A percentile compares a stretch with the other conserved stretches of the same genome.
These are phyloP conservation scores for Ostreobium quekettii DNA, from an alignment of 139 green algal genomes.

Conservation along the genomic window DNA sequence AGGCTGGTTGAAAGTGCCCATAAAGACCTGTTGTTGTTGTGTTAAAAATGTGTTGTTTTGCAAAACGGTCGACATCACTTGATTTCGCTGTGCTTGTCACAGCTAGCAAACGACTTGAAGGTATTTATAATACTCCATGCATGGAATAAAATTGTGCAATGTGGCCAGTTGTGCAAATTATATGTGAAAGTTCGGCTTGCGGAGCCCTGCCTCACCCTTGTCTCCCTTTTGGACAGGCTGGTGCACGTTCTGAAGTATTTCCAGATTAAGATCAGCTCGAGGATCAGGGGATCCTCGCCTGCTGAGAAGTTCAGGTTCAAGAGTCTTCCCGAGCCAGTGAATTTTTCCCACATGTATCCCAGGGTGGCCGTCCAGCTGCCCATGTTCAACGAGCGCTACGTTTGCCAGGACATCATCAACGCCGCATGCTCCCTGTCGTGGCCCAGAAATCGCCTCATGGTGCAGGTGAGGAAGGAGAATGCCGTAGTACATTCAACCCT, in stretches of 20 bases:
- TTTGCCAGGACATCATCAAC: constrained; percentile 75
- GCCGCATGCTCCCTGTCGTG: constrained; percentile 64
- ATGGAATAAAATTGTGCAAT: too few species aligned
- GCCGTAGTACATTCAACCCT: too few species aligned
- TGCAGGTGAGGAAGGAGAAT: constrained; percentile 56
- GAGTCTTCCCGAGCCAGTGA: constrained; percentile 3
- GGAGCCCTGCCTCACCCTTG: too few species aligned
- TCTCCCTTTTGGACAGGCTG: constrained; percentile 14
- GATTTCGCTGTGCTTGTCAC: too few species aligned
- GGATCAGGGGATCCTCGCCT: not conserved
- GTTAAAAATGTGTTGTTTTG: too few species aligned
- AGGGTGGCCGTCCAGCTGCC: constrained; percentile 90
- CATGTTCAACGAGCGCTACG: constrained; percentile 87
- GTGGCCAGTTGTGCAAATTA: too few species aligned
- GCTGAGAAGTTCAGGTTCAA: not conserved
- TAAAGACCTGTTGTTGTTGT: too few species aligned
- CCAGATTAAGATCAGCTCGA: constrained; percentile 5
- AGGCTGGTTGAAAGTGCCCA: too few species aligned
- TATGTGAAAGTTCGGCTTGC: too few species aligned
- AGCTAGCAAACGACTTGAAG: too few species aligned
- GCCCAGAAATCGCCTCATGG: constrained; percentile 50
- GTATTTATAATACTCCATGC: too few species aligned
- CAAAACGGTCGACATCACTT: too few species aligned
- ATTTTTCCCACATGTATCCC: constrained; percentile 24
- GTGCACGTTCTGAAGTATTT: constrained; percentile 15